These are phyloP conservation scores for Solanum habrochaites DNA, from an alignment of 257 asterid genomes.

Conservation along the genomic window DNA sequence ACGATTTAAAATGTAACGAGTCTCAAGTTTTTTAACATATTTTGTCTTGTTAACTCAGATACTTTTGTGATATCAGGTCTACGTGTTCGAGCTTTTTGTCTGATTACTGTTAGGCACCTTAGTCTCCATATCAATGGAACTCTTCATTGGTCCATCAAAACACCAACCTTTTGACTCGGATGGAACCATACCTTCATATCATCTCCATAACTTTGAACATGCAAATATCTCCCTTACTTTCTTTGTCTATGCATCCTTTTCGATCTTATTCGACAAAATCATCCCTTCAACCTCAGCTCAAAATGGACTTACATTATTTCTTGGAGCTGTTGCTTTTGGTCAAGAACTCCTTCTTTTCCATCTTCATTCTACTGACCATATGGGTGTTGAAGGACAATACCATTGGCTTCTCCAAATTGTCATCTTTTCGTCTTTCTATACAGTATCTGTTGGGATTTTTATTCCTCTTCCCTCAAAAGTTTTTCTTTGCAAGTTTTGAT, in stretches of 20 bases:
- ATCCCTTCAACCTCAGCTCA: slow-evolving; percentile 19
- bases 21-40: background rate
- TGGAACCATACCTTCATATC: slow-evolving; percentile 40
- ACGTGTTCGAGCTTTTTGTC: slow-evolving; percentile 19
- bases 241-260: slow-evolving; percentile 47
- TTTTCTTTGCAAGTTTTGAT: slow-evolving; percentile 54
- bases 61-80: background rate
- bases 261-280: slow-evolving; percentile 31
- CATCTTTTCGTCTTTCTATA: slow-evolving; percentile 24
- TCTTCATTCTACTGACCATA: slow-evolving; percentile 72
- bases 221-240: slow-evolving; percentile 56
- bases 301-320: slow-evolving; percentile 33
- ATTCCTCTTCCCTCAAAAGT: slow-evolving; percentile 26
- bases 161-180: slow-evolving; percentile 41
- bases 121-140: slow-evolving; percentile 37
- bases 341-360: slow-evolving; percentile 65
- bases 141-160: slow-evolving; percentile 28
- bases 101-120: slow-evolving; percentile 31
- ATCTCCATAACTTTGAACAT: slow-evolving; percentile 69
- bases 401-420: slow-evolving; percentile 60
- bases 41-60: background rate
- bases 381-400: slow-evolving; percentile 79
- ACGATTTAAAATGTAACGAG: background rate
- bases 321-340: slow-evolving; percentile 52
- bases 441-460: slow-evolving; percentile 32